Evolutionary conservation across 2,329 filamentous ascomycete species (phyloP), one percentile per base, ranked within the genome.

Genomic region (Curvularia spicifera): DNA sequence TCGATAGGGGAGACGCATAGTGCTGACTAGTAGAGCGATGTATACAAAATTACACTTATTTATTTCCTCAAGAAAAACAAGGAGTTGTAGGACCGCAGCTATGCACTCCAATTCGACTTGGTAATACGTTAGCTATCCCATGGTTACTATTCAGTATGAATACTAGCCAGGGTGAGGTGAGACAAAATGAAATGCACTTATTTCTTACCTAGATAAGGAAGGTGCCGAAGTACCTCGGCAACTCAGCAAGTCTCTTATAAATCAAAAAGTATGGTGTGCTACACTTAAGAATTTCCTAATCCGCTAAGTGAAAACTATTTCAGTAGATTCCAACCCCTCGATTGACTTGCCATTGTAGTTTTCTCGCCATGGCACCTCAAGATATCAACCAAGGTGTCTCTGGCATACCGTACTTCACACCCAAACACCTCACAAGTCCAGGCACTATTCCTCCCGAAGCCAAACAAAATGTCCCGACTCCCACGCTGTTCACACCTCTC

Each of bases 321-420:
- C 3, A 28, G 26, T 9, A 44, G 5, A 28, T 24, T 44, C 13
- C 42, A 44, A 2, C 1, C 24, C 15, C 42, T 28, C 42, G 13
- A 18, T 28, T 24, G 8, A 28, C 1, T n/a, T n/a, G 22, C 9
- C 6, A 10, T 6, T 7, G 22, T 22, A n/a, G 20, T 15, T n/a
- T 28, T 22, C n/a, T 28, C 7, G 12, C 33, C 10, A 73, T 75
- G 72, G 61, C 71, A 20, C 66, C 68, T 7, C 53, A 62, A 57
- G 68, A 72, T 26, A 63, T 72, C 49, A 75, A 75, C 52, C 43
- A 50, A 9, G 69, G 70, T 18, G 69, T 69, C 26, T 57, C 65
- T 15, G 63, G 61, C 49, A 55, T 77, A 39, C 69, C 79, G 10
- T 83, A 80, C 72, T 83, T 80, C 69, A 82, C 80, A 1, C 81